Base-by-base conservation (phyloP, 2,329 filamentous ascomycete species). In the Cercospora janseana region DNA sequence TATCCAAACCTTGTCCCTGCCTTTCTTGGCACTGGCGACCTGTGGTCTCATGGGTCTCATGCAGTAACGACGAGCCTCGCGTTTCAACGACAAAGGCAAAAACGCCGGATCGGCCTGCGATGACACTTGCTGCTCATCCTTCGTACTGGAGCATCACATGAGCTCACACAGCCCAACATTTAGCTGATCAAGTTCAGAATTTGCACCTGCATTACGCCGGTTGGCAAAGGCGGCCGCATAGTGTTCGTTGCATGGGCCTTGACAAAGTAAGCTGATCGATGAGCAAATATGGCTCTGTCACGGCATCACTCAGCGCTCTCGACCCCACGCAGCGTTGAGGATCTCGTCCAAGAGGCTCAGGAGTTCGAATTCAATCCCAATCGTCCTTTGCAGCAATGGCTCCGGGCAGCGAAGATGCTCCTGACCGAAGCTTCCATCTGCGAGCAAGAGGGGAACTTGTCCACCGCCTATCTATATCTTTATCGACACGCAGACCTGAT, bases 381-480 rank as follows among this genome's bases (percentile, higher is more conserved):
- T 24, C 86, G 95, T 45, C 80, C 86, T 2, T 77, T 97, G 49
- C 86, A 60, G 31, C 48, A 26, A 54, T 67, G 63, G 64, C 58
- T 67, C 8, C 61, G 62, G 13, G 53, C 64, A 3, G 61, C 59
- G 10, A 58, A 59, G 31, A 60, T 66, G 58, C 55, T 66, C 12
- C 55, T 63, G 18, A 68, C 47, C 9, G 64, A 96, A 88, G 91
- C 89, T 15, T 78, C 82, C 44, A 88, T 92, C 61, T 95, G 95
- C 66, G 79, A 93, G 63, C 79, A 80, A 32, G 92, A 97, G 69
- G 85, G 86, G 63, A 91, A 96, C 70, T 82, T 89, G 57, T 82
- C 90, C 61, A 86, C 93, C 65, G 88, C 92, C 4, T 98, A 95
- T 69, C 79, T 96, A 47, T 82, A 97, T 52, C 80, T 95, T n/a